Evolutionary conservation across 106 monocot genomes (phyloP), one percentile per base, ranked within the genome.

Genomic region (Allium fistulosum): DNA sequence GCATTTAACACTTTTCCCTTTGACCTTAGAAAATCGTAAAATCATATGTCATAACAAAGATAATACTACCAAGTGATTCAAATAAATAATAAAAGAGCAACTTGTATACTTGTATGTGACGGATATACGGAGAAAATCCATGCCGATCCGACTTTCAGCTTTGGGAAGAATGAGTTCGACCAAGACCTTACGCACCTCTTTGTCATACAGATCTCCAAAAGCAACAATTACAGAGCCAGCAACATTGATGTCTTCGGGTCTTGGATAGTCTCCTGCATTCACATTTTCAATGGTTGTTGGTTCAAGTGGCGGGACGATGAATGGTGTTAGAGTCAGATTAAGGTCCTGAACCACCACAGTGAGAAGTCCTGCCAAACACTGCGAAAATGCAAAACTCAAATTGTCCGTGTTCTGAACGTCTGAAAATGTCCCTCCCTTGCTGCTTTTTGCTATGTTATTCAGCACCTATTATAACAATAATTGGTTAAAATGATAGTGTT

Each of bases 251-350:
- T 10, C 15, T 17, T 8, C 6, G 58, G 58, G 8, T 16, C 18
- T 13, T 16, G 58, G 58, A 59, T 59, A 59, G 58, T 59, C 18
- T 59, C 58, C 58, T 13, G 58, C 58, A 59, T 13, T 8, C 58
- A 59, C 58, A 16, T 8, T 59, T 17, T 59, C n/a, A 17, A 59
- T 53, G 10, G 8, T 7, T 59, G 13, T 59, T 16, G 58, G 18
- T 59, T 59, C 58, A 17, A n/a, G 14, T 9, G 10, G 53, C 12
- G 8, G 8, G 8, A 12, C 53, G 14, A 17, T 59, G 58, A 59
- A n/a, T n/a, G n/a, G 7, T 13, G 58, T 59, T 17, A 59, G 58
- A 13, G 8, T 59, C n/a, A n/a, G n/a, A n/a, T n/a, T n/a, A n/a
- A n/a, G n/a, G n/a, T n/a, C n/a, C n/a, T n/a, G n/a, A n/a, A n/a